Conservation (phyloP, 495 filamentous ascomycete species). For the Trichoderma asperelloides region DNA sequence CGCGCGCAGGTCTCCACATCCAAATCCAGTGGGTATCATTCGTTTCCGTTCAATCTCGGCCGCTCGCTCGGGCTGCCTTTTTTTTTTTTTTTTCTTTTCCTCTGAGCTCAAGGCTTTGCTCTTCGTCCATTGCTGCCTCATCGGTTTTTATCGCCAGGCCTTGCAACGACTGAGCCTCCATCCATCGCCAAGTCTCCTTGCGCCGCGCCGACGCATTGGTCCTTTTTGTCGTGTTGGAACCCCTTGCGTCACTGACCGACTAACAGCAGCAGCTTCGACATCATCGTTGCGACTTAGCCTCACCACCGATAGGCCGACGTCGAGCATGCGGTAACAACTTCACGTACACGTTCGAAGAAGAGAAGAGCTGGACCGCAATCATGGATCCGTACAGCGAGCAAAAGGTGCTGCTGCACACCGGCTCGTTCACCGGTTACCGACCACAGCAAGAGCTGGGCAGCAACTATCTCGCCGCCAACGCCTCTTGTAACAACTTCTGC, state of each 20-base stretch:
- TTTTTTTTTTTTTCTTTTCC: background rate
- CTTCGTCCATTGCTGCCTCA: background rate
- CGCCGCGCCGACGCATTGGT: background rate
- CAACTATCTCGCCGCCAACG: slow-evolving; percentile 37
- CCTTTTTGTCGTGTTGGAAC: background rate
- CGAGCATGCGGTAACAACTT: slow-evolving; percentile 4
- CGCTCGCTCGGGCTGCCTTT: slow-evolving; percentile 1
- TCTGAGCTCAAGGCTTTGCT: background rate
- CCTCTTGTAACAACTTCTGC: slow-evolving; percentile 56
- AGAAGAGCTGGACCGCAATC: background rate
- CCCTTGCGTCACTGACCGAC: slow-evolving; percentile 6
- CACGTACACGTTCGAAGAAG: background rate
- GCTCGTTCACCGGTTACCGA: slow-evolving; percentile 44
- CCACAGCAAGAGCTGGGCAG: slow-evolving; percentile 29
- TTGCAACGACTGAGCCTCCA: background rate
- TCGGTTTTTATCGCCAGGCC: background rate
- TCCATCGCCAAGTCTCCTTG: background rate
- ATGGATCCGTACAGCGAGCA: slow-evolving; percentile 24
- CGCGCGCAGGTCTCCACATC: background rate
- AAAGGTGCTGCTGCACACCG: slow-evolving; percentile 39
- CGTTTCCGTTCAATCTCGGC: background rate
- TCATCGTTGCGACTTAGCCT: background rate
- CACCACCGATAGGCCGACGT: background rate
- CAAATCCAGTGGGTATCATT: background rate
- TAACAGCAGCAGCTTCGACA: background rate